Conservation (phyloP, 768 basidiomycete genomes). For the Tulasnella sp. region DNA sequence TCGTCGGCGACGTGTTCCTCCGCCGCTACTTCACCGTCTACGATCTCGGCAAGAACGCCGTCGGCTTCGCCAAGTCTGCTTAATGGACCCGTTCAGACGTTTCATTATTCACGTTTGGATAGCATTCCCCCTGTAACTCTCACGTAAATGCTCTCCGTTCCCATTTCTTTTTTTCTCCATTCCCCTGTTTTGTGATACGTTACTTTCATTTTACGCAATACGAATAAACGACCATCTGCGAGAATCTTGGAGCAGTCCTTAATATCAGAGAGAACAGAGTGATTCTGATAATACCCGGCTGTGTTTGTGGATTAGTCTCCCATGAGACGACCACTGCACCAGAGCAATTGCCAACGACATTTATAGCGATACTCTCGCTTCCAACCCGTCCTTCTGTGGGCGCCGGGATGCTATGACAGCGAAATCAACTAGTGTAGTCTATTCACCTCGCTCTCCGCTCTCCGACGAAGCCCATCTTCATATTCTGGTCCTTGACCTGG, state of each 20-base stretch:
- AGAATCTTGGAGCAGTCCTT: background rate
- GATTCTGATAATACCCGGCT: background rate
- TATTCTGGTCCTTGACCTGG: no score
- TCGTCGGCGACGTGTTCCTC: constrained; percentile 93
- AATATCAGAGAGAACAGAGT: background rate
- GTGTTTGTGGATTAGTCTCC: background rate
- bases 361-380: no score
- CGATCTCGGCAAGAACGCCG: constrained; percentile 73
- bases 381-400: no score
- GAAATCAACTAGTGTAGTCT: no score
- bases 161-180: background rate
- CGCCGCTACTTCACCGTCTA: constrained; percentile 93
- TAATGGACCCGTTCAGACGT: constrained; percentile 30
- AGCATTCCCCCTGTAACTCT: background rate
- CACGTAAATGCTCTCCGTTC: background rate
- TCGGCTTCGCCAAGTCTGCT: constrained; percentile 69
- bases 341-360: no score
- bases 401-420: no score
- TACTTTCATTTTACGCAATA: constrained; percentile 5
- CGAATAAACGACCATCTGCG: background rate
- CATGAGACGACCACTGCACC: no score
- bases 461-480: no score
- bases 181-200: background rate
- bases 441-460: no score
- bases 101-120: background rate